Base-by-base conservation (phyloP, 1,139 yeast genomes). In the Debaryomycetaceae sp. region DNA sequence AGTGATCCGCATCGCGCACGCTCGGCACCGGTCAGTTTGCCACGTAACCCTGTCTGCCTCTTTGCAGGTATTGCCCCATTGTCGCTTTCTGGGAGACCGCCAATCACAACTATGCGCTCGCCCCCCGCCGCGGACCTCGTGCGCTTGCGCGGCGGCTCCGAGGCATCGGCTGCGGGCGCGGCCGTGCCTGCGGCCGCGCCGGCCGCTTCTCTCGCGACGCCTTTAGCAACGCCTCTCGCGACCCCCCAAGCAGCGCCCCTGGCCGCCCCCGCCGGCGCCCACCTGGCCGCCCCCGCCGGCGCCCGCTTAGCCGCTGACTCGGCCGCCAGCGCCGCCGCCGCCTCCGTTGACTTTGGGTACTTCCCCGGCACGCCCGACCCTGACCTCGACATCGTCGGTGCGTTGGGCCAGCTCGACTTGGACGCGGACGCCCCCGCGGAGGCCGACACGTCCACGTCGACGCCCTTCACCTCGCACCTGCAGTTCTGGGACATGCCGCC, bases 371-470 rank as follows among this genome's bases (percentile, higher is more conserved):
- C 17, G 9, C 33, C 27, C 5, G 27, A 29, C 17, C 18, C 38
- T 34, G 51, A 53, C 27, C 53, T 65, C 41, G 71, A 65, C 36
- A 61, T 65, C 23, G 70, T 65, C 20, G 71, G 67, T 5, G 69
- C 71, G 6, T 49, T 65, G 25, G 60, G 58, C 25, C 62, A 56
- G 29, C 53, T 66, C 28, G 58, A 64, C 41, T 52, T 65, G 37
- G 70, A 64, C 36, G 70, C 58, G 17, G 71, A 62, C 13, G 43
- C 50, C 30, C 46, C 38, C 10, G 21, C 27, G n/a, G 32, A 5
- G 11, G 8, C 23, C 14, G 32, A 27, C 14, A 27, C 22, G 19
- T 27, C 33, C 3, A 15, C 17, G 10, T 30, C 33, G 4, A 19
- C 33, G 11, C 33, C 33, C 5, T 30, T 30, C 31, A 11, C 16